phyloP scores from a whole-genome alignment of 208 protist species.

The Leishmania gerbilli region DNA sequence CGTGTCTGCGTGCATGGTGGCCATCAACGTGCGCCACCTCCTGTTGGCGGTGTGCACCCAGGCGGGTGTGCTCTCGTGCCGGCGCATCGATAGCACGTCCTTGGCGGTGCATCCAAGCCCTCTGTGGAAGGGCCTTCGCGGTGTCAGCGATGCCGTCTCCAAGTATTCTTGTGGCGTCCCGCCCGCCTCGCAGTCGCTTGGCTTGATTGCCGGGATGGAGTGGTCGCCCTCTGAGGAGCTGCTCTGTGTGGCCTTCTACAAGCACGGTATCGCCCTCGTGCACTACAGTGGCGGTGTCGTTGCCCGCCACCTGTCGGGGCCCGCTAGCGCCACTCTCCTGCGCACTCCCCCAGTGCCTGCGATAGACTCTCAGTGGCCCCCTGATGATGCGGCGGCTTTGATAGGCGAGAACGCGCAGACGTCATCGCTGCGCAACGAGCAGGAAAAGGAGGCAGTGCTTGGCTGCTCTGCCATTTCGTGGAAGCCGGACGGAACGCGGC shows the following conservation, averaged over 20 bases:
- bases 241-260: conserved; percentile 67
- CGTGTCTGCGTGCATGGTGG: conserved; percentile 31
- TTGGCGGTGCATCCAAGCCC: conserved; percentile 26
- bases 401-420: not conserved
- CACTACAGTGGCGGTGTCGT: conserved; percentile 73
- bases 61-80: conserved; percentile 55
- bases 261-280: conserved; percentile 54
- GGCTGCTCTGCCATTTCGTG: conserved; percentile 38
- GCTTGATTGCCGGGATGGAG: conserved; percentile 50
- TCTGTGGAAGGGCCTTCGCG: conserved; percentile 60
- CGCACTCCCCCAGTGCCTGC: conserved; percentile 7
- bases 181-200: conserved; percentile 14
- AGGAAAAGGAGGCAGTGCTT: not conserved
- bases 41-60: conserved; percentile 63
- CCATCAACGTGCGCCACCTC: conserved; percentile 56
- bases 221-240: conserved; percentile 64
- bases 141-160: conserved; percentile 24
- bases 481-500: conserved; percentile 29
- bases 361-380: not conserved
- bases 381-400: not conserved
- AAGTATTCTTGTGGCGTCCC: not conserved
- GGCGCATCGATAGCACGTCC: conserved; percentile 27
- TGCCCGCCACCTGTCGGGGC: conserved; percentile 30
- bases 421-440: not conserved
- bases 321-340: conserved; percentile 17